Base-by-base conservation (phyloP, 768 basidiomycete species). In the Trametes meyenii region DNA sequence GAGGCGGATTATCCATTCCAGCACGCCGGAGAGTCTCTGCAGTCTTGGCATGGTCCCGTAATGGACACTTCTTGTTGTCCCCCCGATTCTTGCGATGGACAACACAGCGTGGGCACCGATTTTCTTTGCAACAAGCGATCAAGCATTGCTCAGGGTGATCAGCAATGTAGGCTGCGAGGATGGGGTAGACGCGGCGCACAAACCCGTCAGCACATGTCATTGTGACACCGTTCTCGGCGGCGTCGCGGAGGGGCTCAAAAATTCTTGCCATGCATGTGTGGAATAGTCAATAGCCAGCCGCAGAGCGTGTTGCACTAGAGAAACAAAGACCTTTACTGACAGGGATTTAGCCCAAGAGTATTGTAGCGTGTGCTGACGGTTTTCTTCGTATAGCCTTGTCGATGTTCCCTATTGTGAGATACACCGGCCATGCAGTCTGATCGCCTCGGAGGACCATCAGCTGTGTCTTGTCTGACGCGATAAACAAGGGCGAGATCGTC, bases 101-200 rank as follows among this genome's bases (percentile, higher is more conserved):
- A 17, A 48, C 36, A 50, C 74, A 71, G 21, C 40, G 58, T 0
- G 73, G 76, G 56, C 76, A 76, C 4, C 60, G 53, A 46, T 63
- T 65, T 17, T 58, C 52, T 33, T 59, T 53, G 49, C 50, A 52
- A n/a, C 66, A 70, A 0, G 74, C 72, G 0, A 75, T 70, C 0
- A 81, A 73, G 14, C 76, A 69, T 57, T 83, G 81, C 59, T 83
- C 79, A 0, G 81, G 81, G 58, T 80, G 76, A 65, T 82, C 78
- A 0, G 74, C 74, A 7, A 77, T 65, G 60, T 74, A 76, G 0
- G 69, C 66, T 0, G 80, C 78, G 1, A 83, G 60, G 40, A 83
- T 76, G 0, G 79, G 79, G 60, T 75, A 71, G 12, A 72, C 61
- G 0, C 66, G 66, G 0, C 74, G 70, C 0, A 72, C 24, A 0